phyloP scores from a whole-genome alignment of 345 rosid genomes.

The Bruguiera parviflora region DNA sequence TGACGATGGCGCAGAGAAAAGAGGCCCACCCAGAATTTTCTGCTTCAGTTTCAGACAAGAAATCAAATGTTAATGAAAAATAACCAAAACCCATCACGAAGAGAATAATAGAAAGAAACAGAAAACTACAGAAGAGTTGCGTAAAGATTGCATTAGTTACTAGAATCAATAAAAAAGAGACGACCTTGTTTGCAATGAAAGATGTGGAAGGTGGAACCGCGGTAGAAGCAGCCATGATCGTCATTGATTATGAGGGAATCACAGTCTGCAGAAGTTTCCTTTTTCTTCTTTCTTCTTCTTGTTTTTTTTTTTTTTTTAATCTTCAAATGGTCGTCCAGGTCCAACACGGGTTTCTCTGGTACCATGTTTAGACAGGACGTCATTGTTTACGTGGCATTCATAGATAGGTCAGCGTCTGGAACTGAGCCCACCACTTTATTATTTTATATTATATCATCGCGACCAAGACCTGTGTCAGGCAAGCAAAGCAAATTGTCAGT shows the following conservation, averaged over 20 bases:
- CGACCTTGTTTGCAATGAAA: conserved; percentile 15
- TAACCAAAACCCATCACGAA: neutral
- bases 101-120: neutral
- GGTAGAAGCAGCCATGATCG: conserved; percentile 9
- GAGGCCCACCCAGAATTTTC: conserved; percentile 52
- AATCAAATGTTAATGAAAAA: neutral
- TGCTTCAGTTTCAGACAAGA: conserved; percentile 13
- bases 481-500: too few relatives aligned
- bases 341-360: too few relatives aligned
- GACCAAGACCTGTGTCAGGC: too few relatives aligned
- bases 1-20: conserved; percentile 38
- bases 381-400: too few relatives aligned
- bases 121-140: neutral
- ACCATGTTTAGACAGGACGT: too few relatives aligned
- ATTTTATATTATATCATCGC: too few relatives aligned
- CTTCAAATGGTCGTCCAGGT: too few relatives aligned
- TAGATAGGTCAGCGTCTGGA: too few relatives aligned
- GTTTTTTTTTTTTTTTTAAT: too few relatives aligned
- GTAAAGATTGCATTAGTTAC: neutral
- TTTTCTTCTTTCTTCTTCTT: too few relatives aligned
- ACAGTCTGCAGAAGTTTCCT: neutral
- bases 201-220: neutral
- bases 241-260: too few relatives aligned
- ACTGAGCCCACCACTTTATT: too few relatives aligned
- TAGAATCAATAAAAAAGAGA: neutral